Percentiles rank a stretch among this genome's conserved stretches.
Evolutionary conservation across 768 basidiomycete genomes (phyloP).

Genomic region (Naganishia vaughanmartiniae): DNA sequence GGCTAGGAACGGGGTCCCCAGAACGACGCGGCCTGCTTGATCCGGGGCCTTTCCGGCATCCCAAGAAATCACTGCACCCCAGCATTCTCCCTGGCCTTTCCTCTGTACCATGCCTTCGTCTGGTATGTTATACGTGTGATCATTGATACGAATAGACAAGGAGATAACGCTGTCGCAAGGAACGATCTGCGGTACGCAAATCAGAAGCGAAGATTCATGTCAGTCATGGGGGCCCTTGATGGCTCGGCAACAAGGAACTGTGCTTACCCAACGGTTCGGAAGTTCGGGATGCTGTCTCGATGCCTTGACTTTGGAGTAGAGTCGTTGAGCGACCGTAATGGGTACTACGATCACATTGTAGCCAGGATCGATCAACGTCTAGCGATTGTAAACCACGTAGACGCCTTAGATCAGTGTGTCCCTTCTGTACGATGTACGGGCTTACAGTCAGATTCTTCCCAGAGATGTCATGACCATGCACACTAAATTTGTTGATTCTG

Average conservation of each 20-base stretch:
- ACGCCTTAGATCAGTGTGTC: neutral
- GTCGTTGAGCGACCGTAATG: conserved; percentile 34
- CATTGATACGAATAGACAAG: conserved; percentile 40
- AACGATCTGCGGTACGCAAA: conserved; percentile 37
- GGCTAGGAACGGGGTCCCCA: conserved; percentile 49
- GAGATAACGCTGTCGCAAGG: conserved; percentile 45
- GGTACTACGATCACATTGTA: conserved; percentile 46
- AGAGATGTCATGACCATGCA: conserved; percentile 36
- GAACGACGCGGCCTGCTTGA: conserved; percentile 39
- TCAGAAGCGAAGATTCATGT: neutral
- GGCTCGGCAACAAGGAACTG: neutral
- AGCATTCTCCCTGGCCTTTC: conserved; percentile 36
- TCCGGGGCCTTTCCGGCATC: conserved; percentile 42
- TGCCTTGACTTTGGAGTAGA: conserved; percentile 36
- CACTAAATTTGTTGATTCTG: conserved; percentile 35
- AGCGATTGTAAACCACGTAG: neutral
- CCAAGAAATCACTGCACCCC: conserved; percentile 46
- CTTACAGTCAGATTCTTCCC: conserved; percentile 38
- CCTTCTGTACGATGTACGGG: neutral
- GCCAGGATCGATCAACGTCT: conserved; percentile 47
- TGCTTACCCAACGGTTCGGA: conserved; percentile 44
- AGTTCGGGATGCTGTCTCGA: conserved; percentile 36
- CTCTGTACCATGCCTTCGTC: conserved; percentile 41
- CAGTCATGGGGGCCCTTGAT: neutral
- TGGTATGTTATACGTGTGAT: conserved; percentile 39